Percentiles rank a stretch among this genome's conserved stretches.
These are phyloP conservation scores for Oenanthe javanica DNA, from an alignment of 140 eudicot species.

Conservation along the genomic window DNA sequence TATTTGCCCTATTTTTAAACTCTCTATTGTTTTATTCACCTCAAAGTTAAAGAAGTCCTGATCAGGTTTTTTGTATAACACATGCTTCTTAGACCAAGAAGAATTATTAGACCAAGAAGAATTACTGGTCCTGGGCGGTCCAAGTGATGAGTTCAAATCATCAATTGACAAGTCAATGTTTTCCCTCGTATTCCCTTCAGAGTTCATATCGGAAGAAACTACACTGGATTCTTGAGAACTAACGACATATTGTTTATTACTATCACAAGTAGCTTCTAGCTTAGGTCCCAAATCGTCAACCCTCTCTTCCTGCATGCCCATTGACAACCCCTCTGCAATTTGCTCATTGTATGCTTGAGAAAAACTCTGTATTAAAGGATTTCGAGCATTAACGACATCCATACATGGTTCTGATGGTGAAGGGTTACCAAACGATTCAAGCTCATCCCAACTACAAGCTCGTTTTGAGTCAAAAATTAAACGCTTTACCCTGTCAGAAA, in stretches of 20 bases:
- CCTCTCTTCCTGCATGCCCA: constrained; percentile 16
- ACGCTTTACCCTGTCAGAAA: constrained; percentile 47
- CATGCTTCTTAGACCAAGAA: constrained; percentile 10
- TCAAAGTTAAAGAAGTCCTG: constrained; percentile 41
- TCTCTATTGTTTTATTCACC: constrained; percentile 25
- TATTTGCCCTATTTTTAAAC: constrained; percentile 37
- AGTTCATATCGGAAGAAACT: constrained; percentile 36
- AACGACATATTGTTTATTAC: constrained; percentile 16
- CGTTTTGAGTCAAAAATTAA: constrained; percentile 49
- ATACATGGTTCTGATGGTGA: neutral
- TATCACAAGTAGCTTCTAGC: constrained; percentile 11
- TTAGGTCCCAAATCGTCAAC: constrained; percentile 10
- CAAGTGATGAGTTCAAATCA: constrained; percentile 21
- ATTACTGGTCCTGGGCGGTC: neutral
- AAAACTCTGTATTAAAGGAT: neutral
- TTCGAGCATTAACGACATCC: constrained; percentile 1
- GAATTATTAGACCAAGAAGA: constrained; percentile 11
- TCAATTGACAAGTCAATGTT: constrained; percentile 21
- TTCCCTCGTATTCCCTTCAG: constrained; percentile 35
- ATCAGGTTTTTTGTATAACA: constrained; percentile 11
- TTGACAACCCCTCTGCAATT: constrained; percentile 3
- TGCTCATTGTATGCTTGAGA: constrained; percentile 4
- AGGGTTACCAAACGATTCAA: constrained; percentile 28
- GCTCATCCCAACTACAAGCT: constrained; percentile 37
- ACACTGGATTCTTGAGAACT: constrained; percentile 39